Evolutionary conservation across 768 basidiomycete genomes (phyloP).

Genomic region (Jaapia argillacea): DNA sequence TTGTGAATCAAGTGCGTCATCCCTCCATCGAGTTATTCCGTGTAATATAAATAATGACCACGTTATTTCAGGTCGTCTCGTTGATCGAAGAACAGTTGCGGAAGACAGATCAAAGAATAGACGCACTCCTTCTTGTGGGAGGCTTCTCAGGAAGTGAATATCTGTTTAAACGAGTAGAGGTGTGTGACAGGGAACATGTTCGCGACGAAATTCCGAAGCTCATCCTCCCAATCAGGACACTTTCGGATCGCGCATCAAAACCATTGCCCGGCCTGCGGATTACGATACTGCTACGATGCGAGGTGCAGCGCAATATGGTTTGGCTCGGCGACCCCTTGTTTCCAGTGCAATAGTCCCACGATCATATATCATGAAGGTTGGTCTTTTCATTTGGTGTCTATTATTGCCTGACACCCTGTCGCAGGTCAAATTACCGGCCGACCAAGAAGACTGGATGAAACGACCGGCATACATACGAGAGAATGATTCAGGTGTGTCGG

Average conservation of each 20-base stretch:
- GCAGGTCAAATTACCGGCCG: conserved; percentile 83
- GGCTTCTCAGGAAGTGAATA: conserved; percentile 73
- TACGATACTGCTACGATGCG: conserved; percentile 84
- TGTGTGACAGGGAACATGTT: conserved; percentile 24
- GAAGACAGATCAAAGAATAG: conserved; percentile 58
- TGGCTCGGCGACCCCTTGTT: conserved; percentile 65
- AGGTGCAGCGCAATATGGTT: conserved; percentile 82
- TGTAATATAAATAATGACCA: conserved; percentile 2
- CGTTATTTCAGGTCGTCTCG: conserved; percentile 47
- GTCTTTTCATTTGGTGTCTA: conserved; percentile 8
- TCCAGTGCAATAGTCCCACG: conserved; percentile 76
- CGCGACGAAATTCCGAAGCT: not conserved
- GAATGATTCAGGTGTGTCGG: conserved; percentile 65
- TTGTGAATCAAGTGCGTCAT: conserved; percentile 58
- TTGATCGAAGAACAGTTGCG: conserved; percentile 70
- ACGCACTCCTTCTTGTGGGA: conserved; percentile 83
- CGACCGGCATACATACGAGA: conserved; percentile 77
- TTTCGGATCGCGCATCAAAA: conserved; percentile 56
- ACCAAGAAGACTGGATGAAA: conserved; percentile 73
- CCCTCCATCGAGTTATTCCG: not conserved
- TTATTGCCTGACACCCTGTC: not conserved
- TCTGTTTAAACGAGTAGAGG: conserved; percentile 70
- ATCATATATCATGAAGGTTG: conserved; percentile 80
- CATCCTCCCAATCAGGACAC: conserved; percentile 23
- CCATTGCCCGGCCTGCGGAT: conserved; percentile 78